Percentiles rank a stretch among this genome's conserved stretches.
Conservation (phyloP, 2,329 filamentous ascomycete genomes). For the Fusarium floridanum region DNA sequence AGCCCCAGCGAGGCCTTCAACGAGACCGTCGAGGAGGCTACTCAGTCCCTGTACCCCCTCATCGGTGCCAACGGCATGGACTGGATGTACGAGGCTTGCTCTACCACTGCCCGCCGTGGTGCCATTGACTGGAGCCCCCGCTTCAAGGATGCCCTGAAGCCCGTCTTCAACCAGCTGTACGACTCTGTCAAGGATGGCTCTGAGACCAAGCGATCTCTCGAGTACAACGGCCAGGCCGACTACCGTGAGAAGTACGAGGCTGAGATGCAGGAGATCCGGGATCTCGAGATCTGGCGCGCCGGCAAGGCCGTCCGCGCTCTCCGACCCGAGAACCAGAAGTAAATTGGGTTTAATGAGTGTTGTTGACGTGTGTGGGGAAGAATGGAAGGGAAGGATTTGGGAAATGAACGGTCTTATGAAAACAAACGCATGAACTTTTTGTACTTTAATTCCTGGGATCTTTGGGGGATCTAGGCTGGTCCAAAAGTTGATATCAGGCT, state of each 20-base stretch:
- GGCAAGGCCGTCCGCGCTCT: conserved; percentile 95
- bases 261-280: conserved; percentile 98
- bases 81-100: conserved; percentile 99
- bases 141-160: conserved; percentile 99
- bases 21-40: conserved; percentile 99
- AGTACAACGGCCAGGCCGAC: conserved; percentile 95
- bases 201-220: conserved; percentile 96
- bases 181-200: conserved; percentile 89
- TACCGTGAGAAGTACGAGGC: conserved; percentile 98
- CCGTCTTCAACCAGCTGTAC: conserved; percentile 98
- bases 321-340: conserved; percentile 89
- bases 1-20: conserved; percentile 99
- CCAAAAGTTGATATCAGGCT: conserved; percentile 47
- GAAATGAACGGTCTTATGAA: conserved; percentile 41
- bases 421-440: conserved; percentile 43
- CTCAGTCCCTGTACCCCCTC: conserved; percentile 96
- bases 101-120: conserved; percentile 96
- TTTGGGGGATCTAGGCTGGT: conserved; percentile 42
- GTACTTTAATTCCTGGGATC: conserved; percentile 45
- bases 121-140: conserved; percentile 98
- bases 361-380: conserved; percentile 26
- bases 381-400: conserved; percentile 16
- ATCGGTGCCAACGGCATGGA: conserved; percentile 99
- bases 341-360: conserved; percentile 51
- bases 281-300: conserved; percentile 98